Conservation (phyloP, 495 filamentous ascomycete species). For the Neurospora discreta region DNA sequence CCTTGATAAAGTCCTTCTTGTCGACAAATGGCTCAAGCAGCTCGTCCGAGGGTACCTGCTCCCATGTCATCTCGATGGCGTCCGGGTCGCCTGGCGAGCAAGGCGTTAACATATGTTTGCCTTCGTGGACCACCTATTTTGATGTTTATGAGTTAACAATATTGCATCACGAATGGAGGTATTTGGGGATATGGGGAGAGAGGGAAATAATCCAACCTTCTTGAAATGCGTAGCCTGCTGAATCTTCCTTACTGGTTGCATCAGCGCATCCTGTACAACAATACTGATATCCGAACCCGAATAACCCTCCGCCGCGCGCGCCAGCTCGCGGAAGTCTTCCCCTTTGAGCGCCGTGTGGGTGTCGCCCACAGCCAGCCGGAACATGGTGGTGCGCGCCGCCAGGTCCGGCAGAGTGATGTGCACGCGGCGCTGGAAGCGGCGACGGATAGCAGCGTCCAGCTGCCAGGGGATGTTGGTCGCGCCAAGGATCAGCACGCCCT, state of each 20-base stretch:
- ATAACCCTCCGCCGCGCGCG: constrained; percentile 78
- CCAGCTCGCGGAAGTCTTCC: constrained; percentile 69
- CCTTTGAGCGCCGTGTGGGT: constrained; percentile 78
- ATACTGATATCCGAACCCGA: constrained; percentile 95
- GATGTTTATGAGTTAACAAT: too few species aligned
- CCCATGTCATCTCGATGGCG: constrained; percentile 91
- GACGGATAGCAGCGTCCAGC: constrained; percentile 91
- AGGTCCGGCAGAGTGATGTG: constrained; percentile 89
- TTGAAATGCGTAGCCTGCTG: constrained; percentile 99
- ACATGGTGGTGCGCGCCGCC: constrained; percentile 89
- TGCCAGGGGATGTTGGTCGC: constrained; percentile 99
- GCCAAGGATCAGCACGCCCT: constrained; percentile 87
- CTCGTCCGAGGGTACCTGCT: constrained; percentile 65
- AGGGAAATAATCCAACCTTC: constrained; percentile 41
- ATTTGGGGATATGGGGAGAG: neutral
- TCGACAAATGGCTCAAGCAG: constrained; percentile 78
- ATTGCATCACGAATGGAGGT: neutral
- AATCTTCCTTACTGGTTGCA: constrained; percentile 96
- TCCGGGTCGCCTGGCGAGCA: constrained; percentile 85
- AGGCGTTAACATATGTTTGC: constrained; percentile 69
- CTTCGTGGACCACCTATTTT: constrained; percentile 60
- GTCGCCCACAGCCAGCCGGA: constrained; percentile 82
- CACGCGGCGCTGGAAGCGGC: constrained; percentile 91
- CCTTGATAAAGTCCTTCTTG: constrained; percentile 89
- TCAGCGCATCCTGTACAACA: constrained; percentile 91